These are phyloP conservation scores for Selaginella tamariscina DNA, from an alignment of 75 land plant genomes.

Conservation along the genomic window DNA sequence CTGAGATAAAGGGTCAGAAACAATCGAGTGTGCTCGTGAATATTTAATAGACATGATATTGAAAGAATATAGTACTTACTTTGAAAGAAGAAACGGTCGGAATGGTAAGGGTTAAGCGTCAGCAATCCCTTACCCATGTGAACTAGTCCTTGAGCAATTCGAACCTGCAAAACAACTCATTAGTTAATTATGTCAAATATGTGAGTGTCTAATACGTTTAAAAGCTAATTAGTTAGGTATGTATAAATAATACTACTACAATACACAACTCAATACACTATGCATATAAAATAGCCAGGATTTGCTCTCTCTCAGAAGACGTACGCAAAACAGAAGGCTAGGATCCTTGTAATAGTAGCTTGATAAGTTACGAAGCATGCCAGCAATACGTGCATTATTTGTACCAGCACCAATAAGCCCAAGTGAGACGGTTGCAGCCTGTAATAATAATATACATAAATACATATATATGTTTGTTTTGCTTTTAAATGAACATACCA, in stretches of 20 bases:
- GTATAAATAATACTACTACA: background rate
- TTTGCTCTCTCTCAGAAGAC: too few species aligned
- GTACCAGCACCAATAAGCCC: slow-evolving; percentile 96
- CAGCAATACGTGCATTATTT: slow-evolving; percentile 95
- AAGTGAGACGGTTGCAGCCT: slow-evolving; percentile 78
- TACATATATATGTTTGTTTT: background rate
- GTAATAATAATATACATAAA: too few species aligned
- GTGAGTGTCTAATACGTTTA: too few species aligned
- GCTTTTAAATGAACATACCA: slow-evolving; percentile 43
- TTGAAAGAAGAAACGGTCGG: slow-evolving; percentile 85
- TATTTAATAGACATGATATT: background rate
- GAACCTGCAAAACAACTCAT: slow-evolving; percentile 44
- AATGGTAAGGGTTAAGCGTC: slow-evolving; percentile 85
- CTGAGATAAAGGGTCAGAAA: slow-evolving; percentile 23
- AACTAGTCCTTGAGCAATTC: slow-evolving; percentile 94
- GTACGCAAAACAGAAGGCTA: slow-evolving; percentile 86
- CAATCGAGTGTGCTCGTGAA: background rate
- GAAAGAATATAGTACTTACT: slow-evolving; percentile 36
- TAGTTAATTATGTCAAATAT: background rate
- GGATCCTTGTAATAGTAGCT: slow-evolving; percentile 98
- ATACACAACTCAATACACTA: too few species aligned
- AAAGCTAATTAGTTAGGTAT: background rate
- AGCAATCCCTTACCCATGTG: slow-evolving; percentile 89
- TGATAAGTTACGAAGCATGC: slow-evolving; percentile 97
- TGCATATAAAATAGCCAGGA: too few species aligned